These are phyloP conservation scores for Thermomyces lanuginosus DNA, from an alignment of 2,329 filamentous ascomycete genomes.

Conservation along the genomic window DNA sequence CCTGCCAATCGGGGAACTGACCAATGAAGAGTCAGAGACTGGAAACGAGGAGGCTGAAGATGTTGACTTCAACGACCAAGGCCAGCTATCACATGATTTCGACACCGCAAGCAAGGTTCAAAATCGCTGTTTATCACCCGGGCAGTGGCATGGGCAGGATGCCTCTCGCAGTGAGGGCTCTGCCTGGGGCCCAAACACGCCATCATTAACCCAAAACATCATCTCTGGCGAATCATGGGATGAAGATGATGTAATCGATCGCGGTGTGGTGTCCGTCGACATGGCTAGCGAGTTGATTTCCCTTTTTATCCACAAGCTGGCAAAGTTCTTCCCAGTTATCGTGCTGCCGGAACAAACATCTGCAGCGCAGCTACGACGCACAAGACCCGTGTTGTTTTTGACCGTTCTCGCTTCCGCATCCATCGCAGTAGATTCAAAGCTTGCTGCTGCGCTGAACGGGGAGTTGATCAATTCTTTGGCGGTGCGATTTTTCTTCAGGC, in stretches of 20 bases:
- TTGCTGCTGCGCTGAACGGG: conserved; percentile 31
- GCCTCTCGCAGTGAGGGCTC: conserved; percentile 13
- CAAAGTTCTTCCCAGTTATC: conserved; percentile 16
- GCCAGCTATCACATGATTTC: background rate
- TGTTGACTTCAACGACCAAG: conserved; percentile 6
- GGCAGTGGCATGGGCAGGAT: no score
- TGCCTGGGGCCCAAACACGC: conserved; percentile 8
- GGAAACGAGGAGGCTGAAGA: conserved; percentile 12
- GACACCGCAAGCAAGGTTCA: no score
- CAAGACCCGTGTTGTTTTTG: conserved; percentile 52
- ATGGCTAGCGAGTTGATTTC: conserved; percentile 17
- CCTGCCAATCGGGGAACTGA: conserved; percentile 13
- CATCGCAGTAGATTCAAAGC: conserved; percentile 34
- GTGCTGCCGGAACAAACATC: conserved; percentile 15
- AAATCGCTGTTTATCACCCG: no score
- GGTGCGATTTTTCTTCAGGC: conserved; percentile 32
- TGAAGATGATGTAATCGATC: conserved; percentile 16
- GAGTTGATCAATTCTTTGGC: conserved; percentile 35
- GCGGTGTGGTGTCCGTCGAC: conserved; percentile 17
- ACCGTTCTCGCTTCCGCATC: conserved; percentile 51
- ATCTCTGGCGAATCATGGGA: conserved; percentile 9
- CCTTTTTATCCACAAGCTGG: conserved; percentile 17
- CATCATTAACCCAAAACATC: conserved; percentile 10
- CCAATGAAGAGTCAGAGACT: conserved; percentile 14
- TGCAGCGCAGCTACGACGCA: conserved; percentile 15